These are phyloP conservation scores for Pseudonitzschia pungens DNA, from an alignment of 108 stramenopile genomes.

Conservation along the genomic window DNA sequence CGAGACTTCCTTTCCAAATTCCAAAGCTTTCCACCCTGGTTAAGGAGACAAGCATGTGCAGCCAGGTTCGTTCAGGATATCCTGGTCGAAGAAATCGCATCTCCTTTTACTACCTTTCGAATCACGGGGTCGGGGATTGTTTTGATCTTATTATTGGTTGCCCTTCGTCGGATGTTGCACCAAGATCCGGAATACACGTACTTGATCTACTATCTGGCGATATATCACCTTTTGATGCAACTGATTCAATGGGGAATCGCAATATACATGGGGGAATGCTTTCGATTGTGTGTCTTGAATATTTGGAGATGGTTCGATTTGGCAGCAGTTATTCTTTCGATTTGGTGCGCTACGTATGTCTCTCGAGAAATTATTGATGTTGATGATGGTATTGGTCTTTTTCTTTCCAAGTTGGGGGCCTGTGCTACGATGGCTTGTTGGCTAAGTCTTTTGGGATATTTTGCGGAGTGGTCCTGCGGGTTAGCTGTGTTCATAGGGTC, in stretches of 20 bases:
- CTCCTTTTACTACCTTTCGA: slow-evolving; percentile 25
- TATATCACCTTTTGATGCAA: slow-evolving; percentile 27
- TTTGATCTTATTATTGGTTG: slow-evolving; percentile 21
- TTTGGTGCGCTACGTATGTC: slow-evolving; percentile 13
- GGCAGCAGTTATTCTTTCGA: slow-evolving; percentile 23
- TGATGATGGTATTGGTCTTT: background rate
- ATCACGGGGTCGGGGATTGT: slow-evolving; percentile 34
- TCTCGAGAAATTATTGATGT: slow-evolving; percentile 5
- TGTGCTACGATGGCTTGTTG: slow-evolving; percentile 41
- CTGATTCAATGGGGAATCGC: slow-evolving; percentile 29
- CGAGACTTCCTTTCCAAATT: slow-evolving; percentile 23
- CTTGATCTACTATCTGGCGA: slow-evolving; percentile 20
- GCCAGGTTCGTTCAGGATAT: slow-evolving; percentile 34
- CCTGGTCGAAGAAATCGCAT: slow-evolving; percentile 37
- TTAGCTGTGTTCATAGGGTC: slow-evolving; percentile 47
- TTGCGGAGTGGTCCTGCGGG: slow-evolving; percentile 41
- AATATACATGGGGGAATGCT: slow-evolving; percentile 24
- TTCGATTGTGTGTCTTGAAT: slow-evolving; percentile 29
- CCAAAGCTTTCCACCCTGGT: slow-evolving; percentile 41
- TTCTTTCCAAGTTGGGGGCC: slow-evolving; percentile 22
- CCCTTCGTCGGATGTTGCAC: slow-evolving; percentile 39
- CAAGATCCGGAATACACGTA: slow-evolving; percentile 1
- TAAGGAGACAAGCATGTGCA: slow-evolving; percentile 43
- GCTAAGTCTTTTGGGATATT: slow-evolving; percentile 40
- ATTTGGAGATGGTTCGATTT: slow-evolving; percentile 41